Conservation (phyloP, 2,329 filamentous ascomycete species). For the Beauveria caledonica region DNA sequence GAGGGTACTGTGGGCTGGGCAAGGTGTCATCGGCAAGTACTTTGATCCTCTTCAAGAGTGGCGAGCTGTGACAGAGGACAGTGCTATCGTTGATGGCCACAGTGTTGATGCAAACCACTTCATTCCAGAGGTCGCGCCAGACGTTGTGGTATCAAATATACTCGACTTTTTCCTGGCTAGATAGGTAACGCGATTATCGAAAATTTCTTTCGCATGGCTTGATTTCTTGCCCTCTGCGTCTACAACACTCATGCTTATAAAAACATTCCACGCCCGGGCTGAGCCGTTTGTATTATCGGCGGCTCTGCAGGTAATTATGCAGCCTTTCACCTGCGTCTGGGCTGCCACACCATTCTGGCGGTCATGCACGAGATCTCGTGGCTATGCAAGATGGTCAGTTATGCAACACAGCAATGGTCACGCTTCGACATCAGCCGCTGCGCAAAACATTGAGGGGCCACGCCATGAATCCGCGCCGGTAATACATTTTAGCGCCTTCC, state of each 20-base stretch:
- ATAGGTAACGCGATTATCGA: background rate
- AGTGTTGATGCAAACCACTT: slow-evolving; percentile 34
- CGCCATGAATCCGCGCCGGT: background rate
- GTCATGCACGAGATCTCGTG: background rate
- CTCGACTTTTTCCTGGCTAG: background rate
- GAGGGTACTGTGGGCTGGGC: slow-evolving; percentile 36
- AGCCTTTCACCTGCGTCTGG: background rate
- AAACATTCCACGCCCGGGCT: background rate
- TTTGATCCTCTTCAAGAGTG: slow-evolving; percentile 38
- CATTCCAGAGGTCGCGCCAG: slow-evolving; percentile 37
- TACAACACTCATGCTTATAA: background rate
- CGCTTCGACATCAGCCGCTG: background rate
- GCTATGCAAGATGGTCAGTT: background rate
- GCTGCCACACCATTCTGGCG: background rate
- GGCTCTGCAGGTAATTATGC: background rate
- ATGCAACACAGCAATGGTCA: background rate
- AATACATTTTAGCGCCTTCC: background rate
- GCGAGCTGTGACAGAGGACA: slow-evolving; percentile 29
- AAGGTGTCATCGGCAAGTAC: slow-evolving; percentile 33
- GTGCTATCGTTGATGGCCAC: slow-evolving; percentile 25
- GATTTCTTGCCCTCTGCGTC: too few species aligned
- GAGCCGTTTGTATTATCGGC: background rate
- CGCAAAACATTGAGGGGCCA: background rate
- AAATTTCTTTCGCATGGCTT: background rate
- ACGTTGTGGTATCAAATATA: slow-evolving; percentile 13